These are phyloP conservation scores for Colletotrichum gigasporum DNA, from an alignment of 2,329 filamentous ascomycete species.

Conservation along the genomic window DNA sequence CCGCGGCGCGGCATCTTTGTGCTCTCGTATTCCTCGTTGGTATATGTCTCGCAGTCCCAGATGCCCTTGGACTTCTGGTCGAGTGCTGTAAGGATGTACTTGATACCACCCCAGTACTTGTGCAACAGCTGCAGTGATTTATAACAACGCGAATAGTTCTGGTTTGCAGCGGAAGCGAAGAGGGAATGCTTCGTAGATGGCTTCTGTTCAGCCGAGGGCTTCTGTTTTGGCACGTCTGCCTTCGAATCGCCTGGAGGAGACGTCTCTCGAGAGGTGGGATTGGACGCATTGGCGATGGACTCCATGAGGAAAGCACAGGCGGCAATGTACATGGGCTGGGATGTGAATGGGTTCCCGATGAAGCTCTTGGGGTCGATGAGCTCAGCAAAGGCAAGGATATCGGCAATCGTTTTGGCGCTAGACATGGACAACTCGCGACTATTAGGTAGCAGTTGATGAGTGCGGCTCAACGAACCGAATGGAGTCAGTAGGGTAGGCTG, in stretches of 20 bases:
- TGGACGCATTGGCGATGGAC: conserved; percentile 75
- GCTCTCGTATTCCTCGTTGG: conserved; percentile 80
- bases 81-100: conserved; percentile 86
- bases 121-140: conserved; percentile 84
- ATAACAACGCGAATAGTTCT: conserved; percentile 89
- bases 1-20: conserved; percentile 57
- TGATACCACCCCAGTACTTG: conserved; percentile 85
- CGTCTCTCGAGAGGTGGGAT: conserved; percentile 68
- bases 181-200: conserved; percentile 74
- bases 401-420: conserved; percentile 89
- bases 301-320: conserved; percentile 90
- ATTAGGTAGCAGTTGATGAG: conserved; percentile 79
- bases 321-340: conserved; percentile 91
- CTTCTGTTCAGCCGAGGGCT: conserved; percentile 40
- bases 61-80: conserved; percentile 91
- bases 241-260: conserved; percentile 54
- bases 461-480: conserved; percentile 67
- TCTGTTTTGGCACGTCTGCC: conserved; percentile 23
- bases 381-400: conserved; percentile 87
- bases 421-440: conserved; percentile 87
- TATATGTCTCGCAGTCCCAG: conserved; percentile 77
- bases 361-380: conserved; percentile 87
- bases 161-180: conserved; percentile 81
- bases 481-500: conserved; percentile 85
- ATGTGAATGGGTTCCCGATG: conserved; percentile 88